Evolutionary conservation across 1,284 basidiomycete species (phyloP).

Genomic region (Ganoderma boninense): DNA sequence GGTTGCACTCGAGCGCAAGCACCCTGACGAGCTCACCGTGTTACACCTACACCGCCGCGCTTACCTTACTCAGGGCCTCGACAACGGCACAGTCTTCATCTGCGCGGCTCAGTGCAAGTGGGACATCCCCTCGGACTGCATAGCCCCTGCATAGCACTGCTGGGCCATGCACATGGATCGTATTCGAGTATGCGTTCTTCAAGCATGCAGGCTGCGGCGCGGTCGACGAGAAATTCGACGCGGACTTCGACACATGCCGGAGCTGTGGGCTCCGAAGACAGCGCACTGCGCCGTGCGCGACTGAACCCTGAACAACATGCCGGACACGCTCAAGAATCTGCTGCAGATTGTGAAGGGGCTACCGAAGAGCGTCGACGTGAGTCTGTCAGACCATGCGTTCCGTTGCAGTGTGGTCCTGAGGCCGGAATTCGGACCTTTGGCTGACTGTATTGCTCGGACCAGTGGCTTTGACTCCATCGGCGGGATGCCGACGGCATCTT

Average conservation of each 20-base stretch:
- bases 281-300: constrained; percentile 14
- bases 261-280: constrained; percentile 24
- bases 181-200: constrained; percentile 30
- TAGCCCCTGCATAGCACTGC: too few relatives aligned
- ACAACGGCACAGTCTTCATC: constrained; percentile 31
- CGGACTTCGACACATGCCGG: constrained; percentile 24
- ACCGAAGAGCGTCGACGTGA: constrained; percentile 11
- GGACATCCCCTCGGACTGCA: constrained; percentile 4
- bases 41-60: constrained; percentile 35
- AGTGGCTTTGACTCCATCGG: neutral
- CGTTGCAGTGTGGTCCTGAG: neutral
- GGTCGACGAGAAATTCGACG: constrained; percentile 19
- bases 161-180: constrained; percentile 27
- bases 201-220: constrained; percentile 14
- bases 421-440: neutral
- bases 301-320: neutral
- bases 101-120: constrained; percentile 16
- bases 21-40: constrained; percentile 32
- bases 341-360: constrained; percentile 5
- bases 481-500: neutral
- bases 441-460: neutral
- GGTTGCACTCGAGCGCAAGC: constrained; percentile 24
- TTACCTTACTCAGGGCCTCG: constrained; percentile 28
- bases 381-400: neutral
- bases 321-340: constrained; percentile 3